phyloP scores from a whole-genome alignment of 2,329 filamentous ascomycete species.

The Neodidymelliopsis sp. region DNA sequence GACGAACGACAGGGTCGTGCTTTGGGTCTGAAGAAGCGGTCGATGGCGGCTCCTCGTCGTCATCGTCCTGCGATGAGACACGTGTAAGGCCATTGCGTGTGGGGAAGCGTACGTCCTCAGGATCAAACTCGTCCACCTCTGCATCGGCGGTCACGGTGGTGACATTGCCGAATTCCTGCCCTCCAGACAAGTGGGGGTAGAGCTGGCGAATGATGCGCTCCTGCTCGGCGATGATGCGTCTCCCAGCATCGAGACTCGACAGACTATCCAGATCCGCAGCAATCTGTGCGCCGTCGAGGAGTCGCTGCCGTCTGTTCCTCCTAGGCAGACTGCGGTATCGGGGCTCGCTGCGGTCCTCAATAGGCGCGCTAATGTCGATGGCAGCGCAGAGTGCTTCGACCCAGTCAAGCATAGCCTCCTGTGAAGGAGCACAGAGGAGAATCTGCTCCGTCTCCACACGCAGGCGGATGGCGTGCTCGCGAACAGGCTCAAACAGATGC shows the following conservation, averaged over 20 bases:
- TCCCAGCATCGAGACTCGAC: constrained; percentile 40
- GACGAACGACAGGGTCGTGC: constrained; percentile 38
- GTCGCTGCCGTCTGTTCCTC: constrained; percentile 48
- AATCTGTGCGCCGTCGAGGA: constrained; percentile 43
- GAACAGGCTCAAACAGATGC: constrained; percentile 54
- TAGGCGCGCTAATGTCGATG: constrained; percentile 72
- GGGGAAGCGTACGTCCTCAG: constrained; percentile 48
- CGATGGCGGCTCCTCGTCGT: constrained; percentile 29
- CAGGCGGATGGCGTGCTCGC: constrained; percentile 72
- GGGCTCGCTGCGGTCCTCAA: constrained; percentile 69
- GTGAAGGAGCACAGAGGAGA: constrained; percentile 69
- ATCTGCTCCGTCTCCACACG: constrained; percentile 78
- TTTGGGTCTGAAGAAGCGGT: constrained; percentile 42
- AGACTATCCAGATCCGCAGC: constrained; percentile 44
- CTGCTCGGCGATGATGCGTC: constrained; percentile 56
- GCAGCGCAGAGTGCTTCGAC: constrained; percentile 72
- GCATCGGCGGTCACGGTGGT: constrained; percentile 31
- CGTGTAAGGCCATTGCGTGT: constrained; percentile 27
- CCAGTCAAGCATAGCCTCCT: constrained; percentile 73
- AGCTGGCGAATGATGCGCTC: constrained; percentile 57
- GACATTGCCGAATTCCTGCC: constrained; percentile 17
- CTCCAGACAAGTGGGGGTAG: constrained; percentile 53
- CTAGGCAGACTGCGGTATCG: constrained; percentile 57
- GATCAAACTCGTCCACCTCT: constrained; percentile 48
- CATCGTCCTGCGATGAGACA: constrained; percentile 29